phyloP scores from a whole-genome alignment of 495 filamentous ascomycete species.

The Talaromyces stipitatus region DNA sequence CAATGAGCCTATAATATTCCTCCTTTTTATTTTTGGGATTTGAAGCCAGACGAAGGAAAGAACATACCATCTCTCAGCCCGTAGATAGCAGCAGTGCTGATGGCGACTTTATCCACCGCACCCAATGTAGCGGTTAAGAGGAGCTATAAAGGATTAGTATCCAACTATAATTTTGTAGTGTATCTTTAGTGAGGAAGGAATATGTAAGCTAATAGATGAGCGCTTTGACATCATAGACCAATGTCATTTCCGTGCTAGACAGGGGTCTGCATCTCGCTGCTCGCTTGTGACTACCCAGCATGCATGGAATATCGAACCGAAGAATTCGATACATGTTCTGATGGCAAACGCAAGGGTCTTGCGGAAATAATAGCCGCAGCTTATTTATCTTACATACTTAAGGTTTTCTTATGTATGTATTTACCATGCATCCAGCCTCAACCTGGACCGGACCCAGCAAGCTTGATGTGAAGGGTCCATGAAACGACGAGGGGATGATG shows the following conservation, averaged over 20 bases:
- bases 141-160: not conserved
- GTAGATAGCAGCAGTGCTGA: slow-evolving; percentile 23
- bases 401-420: not conserved
- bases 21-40: no score
- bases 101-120: slow-evolving; percentile 23
- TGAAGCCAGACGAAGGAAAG: slow-evolving; percentile 6
- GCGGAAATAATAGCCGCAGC: not conserved
- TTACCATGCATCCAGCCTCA: not conserved
- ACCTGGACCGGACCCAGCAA: not conserved
- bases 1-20: not conserved
- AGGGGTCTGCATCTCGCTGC: not conserved
- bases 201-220: not conserved
- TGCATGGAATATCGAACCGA: not conserved
- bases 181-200: not conserved
- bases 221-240: not conserved
- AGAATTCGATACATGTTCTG: not conserved
- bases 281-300: not conserved
- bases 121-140: slow-evolving; percentile 13
- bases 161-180: not conserved
- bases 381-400: not conserved
- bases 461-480: not conserved
- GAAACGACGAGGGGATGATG: not conserved
- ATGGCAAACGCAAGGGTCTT: not conserved
- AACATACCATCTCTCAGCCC: slow-evolving; percentile 18
- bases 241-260: not conserved